Conservation (phyloP, 2,329 filamentous ascomycete genomes). For the Cordyceps tenuipes region DNA sequence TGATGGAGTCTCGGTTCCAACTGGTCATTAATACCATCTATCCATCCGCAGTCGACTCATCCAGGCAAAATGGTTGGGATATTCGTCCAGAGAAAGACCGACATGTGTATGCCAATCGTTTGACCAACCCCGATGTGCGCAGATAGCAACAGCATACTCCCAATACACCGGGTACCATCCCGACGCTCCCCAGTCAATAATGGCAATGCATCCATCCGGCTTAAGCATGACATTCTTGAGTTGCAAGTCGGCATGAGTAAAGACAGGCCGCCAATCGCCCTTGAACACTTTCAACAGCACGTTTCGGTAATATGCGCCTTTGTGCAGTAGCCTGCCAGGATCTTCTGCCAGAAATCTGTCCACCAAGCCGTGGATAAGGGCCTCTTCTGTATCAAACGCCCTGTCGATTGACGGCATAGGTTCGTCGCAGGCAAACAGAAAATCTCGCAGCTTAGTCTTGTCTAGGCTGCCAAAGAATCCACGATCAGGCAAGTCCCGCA, state of each 20-base stretch:
- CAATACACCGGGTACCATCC: constrained; percentile 7
- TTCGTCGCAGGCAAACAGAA: constrained; percentile 10
- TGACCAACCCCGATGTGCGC: constrained; percentile 1
- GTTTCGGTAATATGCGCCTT: constrained; percentile 5
- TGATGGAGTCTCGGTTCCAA: no score
- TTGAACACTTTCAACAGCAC: constrained; percentile 1
- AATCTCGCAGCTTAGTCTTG: constrained; percentile 11
- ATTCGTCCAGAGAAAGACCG: constrained; percentile 3
- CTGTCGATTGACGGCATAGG: background rate
- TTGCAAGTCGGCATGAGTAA: constrained; percentile 7
- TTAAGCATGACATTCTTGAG: constrained; percentile 5
- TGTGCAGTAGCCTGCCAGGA: background rate
- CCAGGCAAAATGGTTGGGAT: constrained; percentile 3
- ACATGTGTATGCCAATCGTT: constrained; percentile 5
- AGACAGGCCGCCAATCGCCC: background rate
- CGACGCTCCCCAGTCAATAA: constrained; percentile 5
- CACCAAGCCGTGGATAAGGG: background rate
- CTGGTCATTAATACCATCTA: background rate
- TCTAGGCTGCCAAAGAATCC: constrained; percentile 13
- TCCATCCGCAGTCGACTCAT: constrained; percentile 5
- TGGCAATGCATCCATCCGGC: background rate
- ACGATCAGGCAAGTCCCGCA: constrained; percentile 9
- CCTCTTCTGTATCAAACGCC: constrained; percentile 10
- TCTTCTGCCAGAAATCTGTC: constrained; percentile 5
- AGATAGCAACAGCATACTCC: constrained; percentile 7